phyloP scores from a whole-genome alignment of 2,329 filamentous ascomycete genomes.

The Dactylonectria macrodidyma region DNA sequence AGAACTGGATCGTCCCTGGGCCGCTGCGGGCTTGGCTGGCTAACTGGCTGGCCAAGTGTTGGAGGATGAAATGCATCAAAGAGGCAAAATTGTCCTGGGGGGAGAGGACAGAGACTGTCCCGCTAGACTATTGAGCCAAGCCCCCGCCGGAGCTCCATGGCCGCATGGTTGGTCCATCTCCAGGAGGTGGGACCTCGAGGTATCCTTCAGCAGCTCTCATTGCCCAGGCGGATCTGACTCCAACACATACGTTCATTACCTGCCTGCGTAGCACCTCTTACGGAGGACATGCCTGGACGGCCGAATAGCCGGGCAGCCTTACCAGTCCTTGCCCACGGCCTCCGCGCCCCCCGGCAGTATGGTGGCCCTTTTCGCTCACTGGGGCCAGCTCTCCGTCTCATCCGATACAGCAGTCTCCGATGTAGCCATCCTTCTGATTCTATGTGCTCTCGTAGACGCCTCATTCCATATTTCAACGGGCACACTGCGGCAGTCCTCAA shows the following conservation, averaged over 20 bases:
- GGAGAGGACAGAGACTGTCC: not conserved
- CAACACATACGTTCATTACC: not conserved
- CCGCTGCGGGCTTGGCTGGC: not conserved
- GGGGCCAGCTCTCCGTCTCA: slow-evolving; percentile 23
- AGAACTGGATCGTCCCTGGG: slow-evolving; percentile 9
- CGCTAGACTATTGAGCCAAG: slow-evolving; percentile 10
- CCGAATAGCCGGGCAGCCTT: not conserved
- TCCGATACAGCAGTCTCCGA: not conserved
- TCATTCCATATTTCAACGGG: slow-evolving; percentile 22
- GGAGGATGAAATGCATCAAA: slow-evolving; percentile 27
- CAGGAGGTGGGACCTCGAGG: not conserved
- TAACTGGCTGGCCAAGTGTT: slow-evolving; percentile 23
- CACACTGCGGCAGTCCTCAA: slow-evolving; percentile 7
- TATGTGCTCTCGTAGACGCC: not conserved
- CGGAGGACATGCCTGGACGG: not conserved
- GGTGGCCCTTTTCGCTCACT: slow-evolving; percentile 15
- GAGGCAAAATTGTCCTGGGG: slow-evolving; percentile 18
- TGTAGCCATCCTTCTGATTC: not conserved
- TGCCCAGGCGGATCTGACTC: not conserved
- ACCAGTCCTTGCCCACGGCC: not conserved
- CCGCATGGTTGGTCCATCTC: slow-evolving; percentile 22
- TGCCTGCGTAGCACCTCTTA: not conserved
- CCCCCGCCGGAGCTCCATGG: slow-evolving; percentile 22
- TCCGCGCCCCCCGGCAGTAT: slow-evolving; percentile 7
- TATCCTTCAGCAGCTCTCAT: not conserved